Percentiles rank a stretch among this genome's conserved stretches.
These are phyloP conservation scores for Murraya koenigii DNA, from an alignment of 345 rosid species.

Conservation along the genomic window DNA sequence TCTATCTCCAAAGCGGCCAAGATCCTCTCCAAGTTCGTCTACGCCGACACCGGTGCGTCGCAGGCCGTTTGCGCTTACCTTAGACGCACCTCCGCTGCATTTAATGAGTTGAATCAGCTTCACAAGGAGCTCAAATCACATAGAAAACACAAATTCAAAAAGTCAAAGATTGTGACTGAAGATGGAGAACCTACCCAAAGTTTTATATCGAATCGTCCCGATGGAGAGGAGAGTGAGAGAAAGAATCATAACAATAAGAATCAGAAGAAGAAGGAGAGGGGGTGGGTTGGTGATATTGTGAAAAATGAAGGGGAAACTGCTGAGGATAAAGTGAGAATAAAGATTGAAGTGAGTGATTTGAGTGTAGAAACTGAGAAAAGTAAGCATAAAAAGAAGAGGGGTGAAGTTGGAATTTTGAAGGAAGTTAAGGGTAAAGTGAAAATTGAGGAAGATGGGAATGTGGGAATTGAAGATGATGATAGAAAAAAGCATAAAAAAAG, in stretches of 20 bases:
- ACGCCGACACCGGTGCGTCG: conserved; percentile 44
- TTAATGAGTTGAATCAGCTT: conserved; percentile 32
- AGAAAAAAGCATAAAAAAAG: not conserved
- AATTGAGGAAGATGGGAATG: not conserved
- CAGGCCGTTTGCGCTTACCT: conserved; percentile 51
- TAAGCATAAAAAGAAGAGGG: conserved; percentile 7
- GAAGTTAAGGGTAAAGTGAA: not conserved
- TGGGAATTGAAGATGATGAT: not conserved
- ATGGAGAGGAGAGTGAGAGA: not conserved
- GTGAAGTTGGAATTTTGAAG: not conserved
- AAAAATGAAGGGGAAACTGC: conserved; percentile 10
- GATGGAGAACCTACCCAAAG: conserved; percentile 14
- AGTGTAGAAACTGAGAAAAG: conserved; percentile 3
- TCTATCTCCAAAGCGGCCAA: conserved; percentile 36
- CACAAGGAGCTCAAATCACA: conserved; percentile 28
- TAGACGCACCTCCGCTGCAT: conserved; percentile 38
- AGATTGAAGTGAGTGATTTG: not conserved
- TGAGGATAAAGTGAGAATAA: not conserved
- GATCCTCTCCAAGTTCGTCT: conserved; percentile 41
- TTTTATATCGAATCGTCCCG: not conserved
- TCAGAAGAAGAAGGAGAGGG: conserved; percentile 1
- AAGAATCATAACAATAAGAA: not conserved
- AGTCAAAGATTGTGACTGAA: not conserved
- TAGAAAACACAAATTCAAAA: conserved; percentile 16
- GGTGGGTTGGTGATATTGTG: conserved; percentile 10